A percentile compares a stretch with the other conserved stretches of the same genome.
phyloP scores from a whole-genome alignment of 139 green algal genomes.

The Chlorella sp. region DNA sequence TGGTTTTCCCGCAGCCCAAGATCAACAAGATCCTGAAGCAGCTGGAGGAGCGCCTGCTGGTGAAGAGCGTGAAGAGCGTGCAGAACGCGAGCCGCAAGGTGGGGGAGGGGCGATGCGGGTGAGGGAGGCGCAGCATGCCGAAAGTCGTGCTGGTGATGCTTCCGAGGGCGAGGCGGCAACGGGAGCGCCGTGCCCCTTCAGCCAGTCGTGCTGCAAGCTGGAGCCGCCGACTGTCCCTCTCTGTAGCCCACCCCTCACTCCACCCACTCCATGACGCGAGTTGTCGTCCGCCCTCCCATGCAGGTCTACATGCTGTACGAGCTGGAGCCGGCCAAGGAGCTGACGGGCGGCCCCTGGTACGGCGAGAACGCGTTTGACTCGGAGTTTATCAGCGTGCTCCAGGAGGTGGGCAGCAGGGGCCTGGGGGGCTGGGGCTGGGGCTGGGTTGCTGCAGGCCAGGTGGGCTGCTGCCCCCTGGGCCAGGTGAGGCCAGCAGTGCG shows the following conservation, averaged over 20 bases:
- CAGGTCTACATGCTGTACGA: constrained; percentile 95
- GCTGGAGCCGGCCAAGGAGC: constrained; percentile 88
- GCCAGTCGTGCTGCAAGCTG: no score
- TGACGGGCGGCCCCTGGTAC: constrained; percentile 97
- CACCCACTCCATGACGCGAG: no score
- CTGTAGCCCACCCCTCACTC: no score
- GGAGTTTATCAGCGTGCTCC: constrained; percentile 28
- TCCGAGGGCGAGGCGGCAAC: no score
- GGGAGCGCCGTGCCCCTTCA: no score
- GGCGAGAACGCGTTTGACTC: constrained; percentile 88
- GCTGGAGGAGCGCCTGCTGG: constrained; percentile 82
- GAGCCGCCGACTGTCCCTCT: no score
- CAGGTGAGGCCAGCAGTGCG: no score
- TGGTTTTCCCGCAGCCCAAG: constrained; percentile 45
- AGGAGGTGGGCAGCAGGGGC: background rate
- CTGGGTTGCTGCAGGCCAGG: background rate
- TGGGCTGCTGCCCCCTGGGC: no score
- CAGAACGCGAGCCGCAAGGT: constrained; percentile 49
- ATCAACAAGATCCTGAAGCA: constrained; percentile 94
- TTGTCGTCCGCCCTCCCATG: no score
- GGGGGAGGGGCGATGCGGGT: background rate
- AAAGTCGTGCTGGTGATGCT: no score
- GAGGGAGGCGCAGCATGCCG: background rate
- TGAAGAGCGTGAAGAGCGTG: constrained; percentile 78
- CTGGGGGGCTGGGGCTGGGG: background rate